A percentile compares a stretch with the other conserved stretches of the same genome.
Evolutionary conservation across 441 rosid genomes (phyloP).

Genomic region (Euphorbia corollata): DNA sequence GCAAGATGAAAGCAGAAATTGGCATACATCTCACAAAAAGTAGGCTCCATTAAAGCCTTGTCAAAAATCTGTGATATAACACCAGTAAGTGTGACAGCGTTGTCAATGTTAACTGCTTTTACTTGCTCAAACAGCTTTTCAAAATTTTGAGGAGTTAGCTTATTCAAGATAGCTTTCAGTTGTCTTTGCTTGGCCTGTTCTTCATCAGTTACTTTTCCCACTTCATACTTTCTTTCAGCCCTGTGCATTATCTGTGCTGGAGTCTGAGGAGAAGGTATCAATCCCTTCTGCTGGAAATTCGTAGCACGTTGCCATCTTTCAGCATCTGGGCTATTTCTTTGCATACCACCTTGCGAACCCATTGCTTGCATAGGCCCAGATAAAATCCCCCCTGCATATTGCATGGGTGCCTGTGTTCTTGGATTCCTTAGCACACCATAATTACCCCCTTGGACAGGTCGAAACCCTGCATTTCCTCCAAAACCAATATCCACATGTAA

Average conservation of each 20-base stretch:
- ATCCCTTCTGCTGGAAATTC: conserved; percentile 61
- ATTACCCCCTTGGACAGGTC: conserved; percentile 70
- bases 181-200: conserved; percentile 79
- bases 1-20: conserved; percentile 70
- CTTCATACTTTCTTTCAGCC: conserved; percentile 89
- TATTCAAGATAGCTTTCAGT: conserved; percentile 81
- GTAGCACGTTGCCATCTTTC: conserved; percentile 85
- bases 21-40: conserved; percentile 98
- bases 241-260: conserved; percentile 79
- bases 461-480: conserved; percentile 46
- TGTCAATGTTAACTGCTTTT: conserved; percentile 72
- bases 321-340: conserved; percentile 53
- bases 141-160: conserved; percentile 93
- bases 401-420: conserved; percentile 44
- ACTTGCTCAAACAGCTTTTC: conserved; percentile 88
- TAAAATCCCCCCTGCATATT: conserved; percentile 45
- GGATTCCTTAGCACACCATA: conserved; percentile 70
- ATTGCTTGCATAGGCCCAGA: conserved; percentile 67
- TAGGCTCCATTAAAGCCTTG: conserved; percentile 96
- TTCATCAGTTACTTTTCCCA: conserved; percentile 69
- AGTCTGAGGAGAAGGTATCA: conserved; percentile 80
- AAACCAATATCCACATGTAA: conserved; percentile 38
- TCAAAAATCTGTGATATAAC: conserved; percentile 94
- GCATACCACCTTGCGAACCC: conserved; percentile 62
- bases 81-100: conserved; percentile 57